Evolutionary conservation across 116 monocot species (phyloP).

Genomic region (Papilionanthe hybrid): DNA sequence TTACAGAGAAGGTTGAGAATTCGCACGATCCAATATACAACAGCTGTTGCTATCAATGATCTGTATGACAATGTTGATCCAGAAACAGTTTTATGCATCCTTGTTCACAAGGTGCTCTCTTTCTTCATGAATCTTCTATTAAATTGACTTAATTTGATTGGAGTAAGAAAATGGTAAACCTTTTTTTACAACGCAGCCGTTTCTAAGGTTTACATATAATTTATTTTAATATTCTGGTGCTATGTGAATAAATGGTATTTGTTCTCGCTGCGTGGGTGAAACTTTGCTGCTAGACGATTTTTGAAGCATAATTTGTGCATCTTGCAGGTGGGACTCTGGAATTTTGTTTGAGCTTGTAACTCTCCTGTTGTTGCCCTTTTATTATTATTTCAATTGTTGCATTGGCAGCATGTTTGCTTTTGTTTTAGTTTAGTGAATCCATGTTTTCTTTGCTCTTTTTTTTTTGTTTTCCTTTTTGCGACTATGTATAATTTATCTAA

Average conservation of each 20-base stretch:
- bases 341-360: too few species aligned
- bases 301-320: background rate
- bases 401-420: too few species aligned
- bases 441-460: too few species aligned
- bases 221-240: background rate
- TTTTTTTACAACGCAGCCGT: background rate
- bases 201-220: background rate
- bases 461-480: too few species aligned
- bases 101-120: constrained; percentile 83
- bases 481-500: too few species aligned
- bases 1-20: constrained; percentile 76
- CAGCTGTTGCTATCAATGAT: constrained; percentile 55
- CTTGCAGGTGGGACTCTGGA: background rate
- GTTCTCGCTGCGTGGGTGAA: background rate
- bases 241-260: background rate
- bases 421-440: too few species aligned
- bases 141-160: background rate
- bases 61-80: constrained; percentile 88
- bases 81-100: constrained; percentile 76
- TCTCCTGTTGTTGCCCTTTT: too few species aligned
- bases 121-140: background rate
- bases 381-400: too few species aligned
- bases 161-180: background rate
- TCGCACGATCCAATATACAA: constrained; percentile 63
- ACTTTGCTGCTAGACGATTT: background rate